These are phyloP conservation scores for Trifolium pratense DNA, from an alignment of 306 rosid species.

Conservation along the genomic window DNA sequence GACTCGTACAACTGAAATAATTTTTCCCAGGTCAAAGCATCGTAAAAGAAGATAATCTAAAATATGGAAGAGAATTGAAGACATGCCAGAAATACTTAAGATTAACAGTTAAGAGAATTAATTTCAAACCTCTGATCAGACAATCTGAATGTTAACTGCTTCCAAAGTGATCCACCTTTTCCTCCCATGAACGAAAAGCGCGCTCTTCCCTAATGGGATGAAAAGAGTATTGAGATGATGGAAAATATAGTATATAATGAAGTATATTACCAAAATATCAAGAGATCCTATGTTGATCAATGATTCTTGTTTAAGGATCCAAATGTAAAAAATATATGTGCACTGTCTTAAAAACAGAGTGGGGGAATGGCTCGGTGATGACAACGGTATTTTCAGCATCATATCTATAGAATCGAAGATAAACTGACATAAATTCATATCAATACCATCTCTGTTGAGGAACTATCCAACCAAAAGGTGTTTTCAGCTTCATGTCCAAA, in stretches of 20 bases:
- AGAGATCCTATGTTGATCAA: conserved; percentile 1
- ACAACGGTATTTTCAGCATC: conserved; percentile 28
- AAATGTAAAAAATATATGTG: conserved; percentile 18
- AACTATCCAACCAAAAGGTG: conserved; percentile 98
- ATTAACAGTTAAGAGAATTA: conserved; percentile 21
- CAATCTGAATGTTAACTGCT: conserved; percentile 76
- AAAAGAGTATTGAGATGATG: background rate
- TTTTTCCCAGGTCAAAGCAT: conserved; percentile 27
- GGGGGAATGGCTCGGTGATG: conserved; percentile 14
- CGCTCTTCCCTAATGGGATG: conserved; percentile 73
- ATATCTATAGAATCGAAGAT: conserved; percentile 9
- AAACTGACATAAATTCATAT: conserved; percentile 23
- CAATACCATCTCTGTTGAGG: conserved; percentile 89
- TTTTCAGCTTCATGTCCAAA: conserved; percentile 83
- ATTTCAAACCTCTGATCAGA: conserved; percentile 75
- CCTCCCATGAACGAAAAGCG: conserved; percentile 98
- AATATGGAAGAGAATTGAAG: conserved; percentile 31
- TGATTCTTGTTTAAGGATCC: conserved; percentile 21
- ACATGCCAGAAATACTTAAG: conserved; percentile 15
- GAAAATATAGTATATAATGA: background rate
- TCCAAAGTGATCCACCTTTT: conserved; percentile 93
- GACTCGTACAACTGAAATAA: conserved; percentile 6
- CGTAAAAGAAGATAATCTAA: conserved; percentile 20
- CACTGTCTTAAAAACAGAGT: conserved; percentile 4
- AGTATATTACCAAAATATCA: conserved; percentile 20